Evolutionary conservation across 768 basidiomycete species (phyloP), one percentile per base, ranked within the genome.

Genomic region (Lentinula sp.): DNA sequence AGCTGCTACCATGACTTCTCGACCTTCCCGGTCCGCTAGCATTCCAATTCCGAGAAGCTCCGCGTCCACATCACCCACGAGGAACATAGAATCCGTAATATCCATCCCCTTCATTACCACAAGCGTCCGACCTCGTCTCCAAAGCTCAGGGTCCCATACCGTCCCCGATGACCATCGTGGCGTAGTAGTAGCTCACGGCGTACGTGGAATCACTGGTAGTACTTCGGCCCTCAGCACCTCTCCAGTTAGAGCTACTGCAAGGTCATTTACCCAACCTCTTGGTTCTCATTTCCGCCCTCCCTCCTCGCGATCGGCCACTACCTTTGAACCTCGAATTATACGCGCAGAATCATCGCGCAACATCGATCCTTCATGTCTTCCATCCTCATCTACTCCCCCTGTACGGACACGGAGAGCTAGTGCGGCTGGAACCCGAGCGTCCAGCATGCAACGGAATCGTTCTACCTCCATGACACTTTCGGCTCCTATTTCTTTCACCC

Each of bases 21-120:
- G 87, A 61, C 81, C 82, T 46, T 76, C 83, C 12, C 82, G 87
- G 68, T 84, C 87, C 0, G 77, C 86, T 23, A 89, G 82, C 68
- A 87, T 90, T 68, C 85, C 88, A 43, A 83, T 88, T 61, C 84
- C 84, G 57, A 52, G 61, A 56, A 78, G 71, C 62, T 69, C 77
- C 23, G 71, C 76, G 36, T 73, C 79, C 20, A 74, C 76, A 6
- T 76, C 81, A 5, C 77, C 83, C 42, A 71, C 79, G 65, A 79
- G 85, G 61, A 84, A 84, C 63, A 82, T 90, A 59, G 88, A 89
- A 50, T 59, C 57, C 33, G 32, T 59, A 50, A 84, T 90, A 35
- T 77, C 84, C n/a, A 82, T 88, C 62, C 85, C 87, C 8, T 79
- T 84, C 60, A 68, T 72, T 56, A 66, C 76, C 1, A 64, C 76